Percentiles rank a stretch among this genome's conserved stretches.
These are phyloP conservation scores for Globisporangium mamillatum DNA, from an alignment of 352 stramenopile genomes.

Conservation along the genomic window DNA sequence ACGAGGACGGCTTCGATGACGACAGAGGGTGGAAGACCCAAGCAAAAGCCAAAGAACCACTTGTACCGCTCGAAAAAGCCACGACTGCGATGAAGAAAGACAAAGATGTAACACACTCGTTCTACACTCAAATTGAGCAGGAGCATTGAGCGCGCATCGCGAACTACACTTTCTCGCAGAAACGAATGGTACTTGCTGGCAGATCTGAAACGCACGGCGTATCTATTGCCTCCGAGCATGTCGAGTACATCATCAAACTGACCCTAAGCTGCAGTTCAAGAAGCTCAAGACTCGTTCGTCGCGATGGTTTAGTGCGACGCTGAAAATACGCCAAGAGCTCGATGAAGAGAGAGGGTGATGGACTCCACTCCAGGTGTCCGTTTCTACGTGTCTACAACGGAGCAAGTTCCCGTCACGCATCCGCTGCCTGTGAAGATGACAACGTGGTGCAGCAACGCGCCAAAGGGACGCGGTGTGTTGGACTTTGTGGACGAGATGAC, in stretches of 20 bases:
- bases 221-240: slow-evolving; percentile 53
- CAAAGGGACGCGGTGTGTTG: slow-evolving; percentile 51
- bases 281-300: slow-evolving; percentile 59
- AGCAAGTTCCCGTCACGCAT: slow-evolving; percentile 53
- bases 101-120: slow-evolving; percentile 74
- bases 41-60: slow-evolving; percentile 9
- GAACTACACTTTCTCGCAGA: slow-evolving; percentile 34
- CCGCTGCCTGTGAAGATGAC: slow-evolving; percentile 35
- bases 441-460: slow-evolving; percentile 28
- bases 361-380: slow-evolving; percentile 69
- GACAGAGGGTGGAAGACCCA: slow-evolving; percentile 6
- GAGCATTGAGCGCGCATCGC: slow-evolving; percentile 33
- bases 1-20: slow-evolving; percentile 1
- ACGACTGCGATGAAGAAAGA: slow-evolving; percentile 36
- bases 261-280: slow-evolving; percentile 50
- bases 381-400: slow-evolving; percentile 73
- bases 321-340: slow-evolving; percentile 83
- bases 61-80: slow-evolving; percentile 40
- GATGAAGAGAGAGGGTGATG: slow-evolving; percentile 54
- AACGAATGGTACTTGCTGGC: slow-evolving; percentile 39
- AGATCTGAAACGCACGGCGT: slow-evolving; percentile 54
- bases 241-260: slow-evolving; percentile 68
- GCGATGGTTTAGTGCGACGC: slow-evolving; percentile 73
- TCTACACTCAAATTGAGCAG: slow-evolving; percentile 63
- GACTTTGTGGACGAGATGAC: slow-evolving; percentile 42